These are phyloP conservation scores for Vigna nakashimae DNA, from an alignment of 306 rosid species.

Conservation along the genomic window DNA sequence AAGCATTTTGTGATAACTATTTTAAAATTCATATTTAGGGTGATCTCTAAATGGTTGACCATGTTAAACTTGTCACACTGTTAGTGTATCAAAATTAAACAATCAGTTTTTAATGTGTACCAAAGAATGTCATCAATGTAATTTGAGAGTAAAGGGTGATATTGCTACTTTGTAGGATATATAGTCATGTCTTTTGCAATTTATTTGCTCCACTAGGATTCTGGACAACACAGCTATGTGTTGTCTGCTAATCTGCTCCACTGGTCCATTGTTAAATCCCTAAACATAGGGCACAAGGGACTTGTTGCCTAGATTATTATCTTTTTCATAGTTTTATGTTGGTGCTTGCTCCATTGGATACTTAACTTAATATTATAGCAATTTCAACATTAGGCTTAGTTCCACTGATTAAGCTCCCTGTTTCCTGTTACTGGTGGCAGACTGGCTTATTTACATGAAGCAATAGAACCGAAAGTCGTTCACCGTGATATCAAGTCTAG, in stretches of 20 bases:
- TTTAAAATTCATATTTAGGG: background rate
- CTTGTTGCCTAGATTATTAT: background rate
- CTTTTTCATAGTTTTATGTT: constrained; percentile 3
- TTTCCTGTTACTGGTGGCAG: constrained; percentile 55
- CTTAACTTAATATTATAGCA: constrained; percentile 6
- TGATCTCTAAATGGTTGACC: background rate
- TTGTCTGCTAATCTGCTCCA: background rate
- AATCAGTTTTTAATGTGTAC: background rate
- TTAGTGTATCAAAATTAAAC: background rate
- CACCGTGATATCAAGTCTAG: constrained; percentile 95
- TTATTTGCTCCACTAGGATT: constrained; percentile 11
- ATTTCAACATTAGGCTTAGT: constrained; percentile 23
- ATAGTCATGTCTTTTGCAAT: constrained; percentile 14
- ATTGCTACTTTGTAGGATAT: constrained; percentile 2
- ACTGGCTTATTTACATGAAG: constrained; percentile 95
- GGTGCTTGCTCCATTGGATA: constrained; percentile 22
- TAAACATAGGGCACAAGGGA: background rate
- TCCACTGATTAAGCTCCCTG: constrained; percentile 24
- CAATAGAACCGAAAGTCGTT: constrained; percentile 96
- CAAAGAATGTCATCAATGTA: constrained; percentile 9
- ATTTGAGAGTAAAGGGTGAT: constrained; percentile 15
- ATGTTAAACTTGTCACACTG: background rate
- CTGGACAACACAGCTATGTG: background rate
- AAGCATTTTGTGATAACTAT: background rate
- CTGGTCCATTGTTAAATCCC: background rate